These are phyloP conservation scores for Heritiera littoralis DNA, from an alignment of 345 rosid genomes.

Conservation along the genomic window DNA sequence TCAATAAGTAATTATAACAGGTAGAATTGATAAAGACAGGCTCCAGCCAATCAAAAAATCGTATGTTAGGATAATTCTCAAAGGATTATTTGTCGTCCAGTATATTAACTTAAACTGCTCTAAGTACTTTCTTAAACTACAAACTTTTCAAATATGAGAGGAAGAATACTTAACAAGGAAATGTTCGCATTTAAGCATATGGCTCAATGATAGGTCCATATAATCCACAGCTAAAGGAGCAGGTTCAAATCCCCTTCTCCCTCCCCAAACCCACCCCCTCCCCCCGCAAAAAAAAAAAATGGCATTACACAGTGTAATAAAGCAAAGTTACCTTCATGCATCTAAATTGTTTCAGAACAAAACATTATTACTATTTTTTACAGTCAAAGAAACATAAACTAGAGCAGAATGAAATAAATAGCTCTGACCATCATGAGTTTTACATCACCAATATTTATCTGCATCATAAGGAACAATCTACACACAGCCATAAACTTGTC, in stretches of 20 bases:
- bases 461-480: no score
- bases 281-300: neutral
- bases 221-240: neutral
- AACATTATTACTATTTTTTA: neutral
- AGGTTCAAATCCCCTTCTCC: neutral
- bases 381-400: neutral
- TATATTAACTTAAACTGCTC: neutral
- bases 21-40: neutral
- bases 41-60: neutral
- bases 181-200: neutral
- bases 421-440: neutral
- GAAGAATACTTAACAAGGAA: neutral
- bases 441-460: neutral
- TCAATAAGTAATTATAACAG: neutral
- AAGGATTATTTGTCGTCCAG: neutral
- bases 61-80: neutral
- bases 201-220: neutral
- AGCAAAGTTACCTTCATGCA: neutral
- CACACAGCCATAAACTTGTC: neutral
- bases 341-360: neutral
- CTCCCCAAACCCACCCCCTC: neutral
- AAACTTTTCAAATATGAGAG: neutral
- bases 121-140: neutral
- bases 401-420: neutral
- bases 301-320: neutral